Evolutionary conservation across 805 yeast genomes (phyloP).

Genomic region (Saccharomycopsis sp.): DNA sequence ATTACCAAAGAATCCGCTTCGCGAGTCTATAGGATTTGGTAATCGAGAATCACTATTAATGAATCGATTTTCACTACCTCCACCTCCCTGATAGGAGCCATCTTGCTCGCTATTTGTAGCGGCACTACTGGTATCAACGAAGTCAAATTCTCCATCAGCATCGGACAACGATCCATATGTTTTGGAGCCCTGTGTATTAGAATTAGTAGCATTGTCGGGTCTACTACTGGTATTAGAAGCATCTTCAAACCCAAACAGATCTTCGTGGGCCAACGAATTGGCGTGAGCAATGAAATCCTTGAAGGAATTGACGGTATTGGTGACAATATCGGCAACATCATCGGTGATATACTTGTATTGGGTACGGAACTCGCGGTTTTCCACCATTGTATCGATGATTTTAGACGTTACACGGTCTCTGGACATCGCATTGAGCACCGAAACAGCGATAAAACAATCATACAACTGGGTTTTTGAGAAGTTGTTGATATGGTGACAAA

Average conservation of each 20-base stretch:
- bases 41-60: background rate
- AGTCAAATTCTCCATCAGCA: background rate
- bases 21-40: background rate
- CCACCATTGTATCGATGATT: background rate
- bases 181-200: too few species aligned
- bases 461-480: background rate
- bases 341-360: conserved; percentile 2
- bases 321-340: background rate
- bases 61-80: background rate
- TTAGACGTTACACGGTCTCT: background rate
- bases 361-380: background rate
- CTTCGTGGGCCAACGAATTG: background rate
- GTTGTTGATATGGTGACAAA: conserved; percentile 2
- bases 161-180: too few species aligned
- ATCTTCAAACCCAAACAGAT: too few species aligned
- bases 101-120: background rate
- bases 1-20: background rate
- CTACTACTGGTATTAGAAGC: too few species aligned
- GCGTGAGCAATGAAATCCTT: background rate
- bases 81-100: background rate
- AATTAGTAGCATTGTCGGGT: too few species aligned
- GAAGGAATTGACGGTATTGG: background rate
- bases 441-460: background rate
- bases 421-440: background rate
- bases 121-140: background rate